Base-by-base conservation (phyloP, 169 alveolate genomes). In the Plasmodium vinckei region DNA sequence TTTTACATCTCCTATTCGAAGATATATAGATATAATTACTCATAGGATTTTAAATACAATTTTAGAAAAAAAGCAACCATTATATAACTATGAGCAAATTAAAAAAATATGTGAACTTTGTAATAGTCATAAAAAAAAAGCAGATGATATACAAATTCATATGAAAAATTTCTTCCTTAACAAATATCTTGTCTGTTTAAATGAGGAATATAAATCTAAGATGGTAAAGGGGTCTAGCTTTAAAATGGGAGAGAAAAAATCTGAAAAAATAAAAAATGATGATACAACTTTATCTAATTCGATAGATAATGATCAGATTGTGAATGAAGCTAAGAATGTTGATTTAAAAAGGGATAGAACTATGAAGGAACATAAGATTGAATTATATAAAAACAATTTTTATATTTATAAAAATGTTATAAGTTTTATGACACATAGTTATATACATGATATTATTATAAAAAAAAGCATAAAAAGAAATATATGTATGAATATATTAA, bases 1-100 rank as follows among this genome's bases (percentile, higher is more conserved):
- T 92, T 99, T 98, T 92, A 99, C 99, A 7, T 97, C 99, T n/a
- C 99, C 99, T 2, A 99, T 99, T 68, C 96, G 99, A 92, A 95
- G 99, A 89, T 99, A 99, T 94, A 99, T 99, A 1, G 99, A 99
- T 94, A 96, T 99, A 33, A 88, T 97, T 54, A 98, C 98, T 15
- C 99, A 98, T 87, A 94, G 99, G 82, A 94, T 98, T 87, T 96
- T 98, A 87, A 72, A 72, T 53, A 75, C 23, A 42, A 49, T 79
- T 59, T 44, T 88, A 21, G 87, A 75, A 33, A 6, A 60, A 6
- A 53, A 82, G 51, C 51, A 79, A 17, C 42, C 49, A 44, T 17
- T 46, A 27, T 72, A 91, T 46, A 73, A 54, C 17, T 75, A 72
- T 47, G 91, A 92, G 39, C 73, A 82, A 12, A 61, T 94, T 23